These are phyloP conservation scores for Salvia splendens DNA, from an alignment of 257 asterid genomes.

Conservation along the genomic window DNA sequence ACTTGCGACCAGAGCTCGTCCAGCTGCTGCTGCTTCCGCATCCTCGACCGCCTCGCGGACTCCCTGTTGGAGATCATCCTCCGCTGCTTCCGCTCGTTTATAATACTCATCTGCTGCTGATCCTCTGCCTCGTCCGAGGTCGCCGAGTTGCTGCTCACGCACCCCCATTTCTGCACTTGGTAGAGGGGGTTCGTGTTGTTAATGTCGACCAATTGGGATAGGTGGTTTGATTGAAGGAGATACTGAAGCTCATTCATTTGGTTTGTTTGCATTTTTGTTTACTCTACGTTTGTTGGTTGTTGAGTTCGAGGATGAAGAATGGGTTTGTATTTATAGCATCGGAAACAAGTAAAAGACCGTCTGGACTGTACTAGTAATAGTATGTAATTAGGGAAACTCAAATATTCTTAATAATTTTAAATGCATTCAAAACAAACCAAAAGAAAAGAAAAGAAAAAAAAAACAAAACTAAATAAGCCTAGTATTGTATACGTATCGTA, in stretches of 20 bases:
- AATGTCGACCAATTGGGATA: background rate
- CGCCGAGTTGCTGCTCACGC: constrained; percentile 73
- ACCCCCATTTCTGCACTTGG: constrained; percentile 47
- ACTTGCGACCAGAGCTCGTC: constrained; percentile 94
- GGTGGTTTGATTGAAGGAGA: constrained; percentile 49
- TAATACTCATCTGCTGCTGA: constrained; percentile 37
- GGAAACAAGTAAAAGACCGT: constrained; percentile 13
- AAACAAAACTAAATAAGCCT: too few species aligned
- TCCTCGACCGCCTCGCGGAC: constrained; percentile 81
- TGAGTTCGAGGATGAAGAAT: constrained; percentile 33
- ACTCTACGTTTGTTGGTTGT: background rate
- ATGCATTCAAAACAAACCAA: too few species aligned
- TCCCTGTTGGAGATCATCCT: constrained; percentile 92
- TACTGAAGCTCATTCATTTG: constrained; percentile 53
- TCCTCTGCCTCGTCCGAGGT: constrained; percentile 86
- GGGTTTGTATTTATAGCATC: constrained; percentile 63
- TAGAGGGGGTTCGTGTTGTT: constrained; percentile 44
- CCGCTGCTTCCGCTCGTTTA: constrained; percentile 77
- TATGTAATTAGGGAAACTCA: too few species aligned
- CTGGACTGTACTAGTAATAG: too few species aligned
- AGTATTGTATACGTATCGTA: too few species aligned
- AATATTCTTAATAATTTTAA: too few species aligned
- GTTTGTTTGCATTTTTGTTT: constrained; percentile 53
- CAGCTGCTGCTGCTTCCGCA: constrained; percentile 85
- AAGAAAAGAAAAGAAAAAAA: too few species aligned